phyloP scores from a whole-genome alignment of 129 eudicot genomes.

The Erigeron canadensis region DNA sequence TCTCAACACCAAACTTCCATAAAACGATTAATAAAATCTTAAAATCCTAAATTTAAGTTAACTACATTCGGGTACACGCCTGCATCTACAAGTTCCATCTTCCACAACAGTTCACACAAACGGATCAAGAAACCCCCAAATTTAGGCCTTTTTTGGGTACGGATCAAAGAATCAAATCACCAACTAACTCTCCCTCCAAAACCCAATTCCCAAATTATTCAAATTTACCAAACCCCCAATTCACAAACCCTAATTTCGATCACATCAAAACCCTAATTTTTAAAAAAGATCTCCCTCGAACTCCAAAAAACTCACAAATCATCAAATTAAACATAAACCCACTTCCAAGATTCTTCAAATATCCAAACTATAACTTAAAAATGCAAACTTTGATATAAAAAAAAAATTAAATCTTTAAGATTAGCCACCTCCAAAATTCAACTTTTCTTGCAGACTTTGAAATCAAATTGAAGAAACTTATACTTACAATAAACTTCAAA shows the following conservation, averaged over 20 bases:
- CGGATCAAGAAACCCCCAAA: constrained; percentile 35
- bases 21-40: constrained; percentile 12
- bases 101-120: constrained; percentile 27
- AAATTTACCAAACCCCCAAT: constrained; percentile 28
- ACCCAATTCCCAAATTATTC: constrained; percentile 40
- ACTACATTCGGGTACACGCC: constrained; percentile 56
- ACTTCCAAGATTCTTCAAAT: constrained; percentile 22
- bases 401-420: constrained; percentile 26
- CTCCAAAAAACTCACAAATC: constrained; percentile 39
- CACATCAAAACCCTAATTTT: constrained; percentile 21
- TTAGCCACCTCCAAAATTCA: constrained; percentile 34
- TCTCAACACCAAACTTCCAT: constrained; percentile 51
- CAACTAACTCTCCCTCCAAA: constrained; percentile 89
- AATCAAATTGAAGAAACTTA: constrained; percentile 20
- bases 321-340: neutral
- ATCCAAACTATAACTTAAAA: constrained; percentile 27
- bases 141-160: constrained; percentile 17
- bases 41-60: constrained; percentile 22
- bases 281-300: constrained; percentile 26
- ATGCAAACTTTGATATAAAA: constrained; percentile 9
- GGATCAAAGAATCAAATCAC: constrained; percentile 33
- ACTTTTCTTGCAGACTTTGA: constrained; percentile 29
- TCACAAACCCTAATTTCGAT: constrained; percentile 39
- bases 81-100: constrained; percentile 34
- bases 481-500: constrained; percentile 25